These are phyloP conservation scores for Lactarius hatsudake DNA, from an alignment of 768 basidiomycete species.

Conservation along the genomic window DNA sequence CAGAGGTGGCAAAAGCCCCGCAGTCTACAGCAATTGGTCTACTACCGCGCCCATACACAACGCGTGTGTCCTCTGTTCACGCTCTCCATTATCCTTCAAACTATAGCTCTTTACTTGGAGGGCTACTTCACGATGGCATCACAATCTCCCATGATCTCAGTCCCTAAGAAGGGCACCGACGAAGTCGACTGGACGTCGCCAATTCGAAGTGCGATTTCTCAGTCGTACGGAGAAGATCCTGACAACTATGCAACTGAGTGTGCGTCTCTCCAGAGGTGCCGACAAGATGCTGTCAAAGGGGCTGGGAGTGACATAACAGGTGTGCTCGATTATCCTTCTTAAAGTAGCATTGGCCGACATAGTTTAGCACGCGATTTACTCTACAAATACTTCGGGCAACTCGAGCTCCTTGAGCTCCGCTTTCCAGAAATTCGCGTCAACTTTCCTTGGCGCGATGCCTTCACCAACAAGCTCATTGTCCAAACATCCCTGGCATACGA, in stretches of 20 bases:
- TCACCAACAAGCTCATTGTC: slow-evolving; percentile 88
- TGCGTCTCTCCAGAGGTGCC: slow-evolving; percentile 78
- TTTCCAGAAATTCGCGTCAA: slow-evolving; percentile 96
- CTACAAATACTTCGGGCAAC: slow-evolving; percentile 99
- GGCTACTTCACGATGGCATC: slow-evolving; percentile 50
- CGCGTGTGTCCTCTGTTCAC: not conserved
- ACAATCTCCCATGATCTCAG: slow-evolving; percentile 86
- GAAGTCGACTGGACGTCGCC: slow-evolving; percentile 96
- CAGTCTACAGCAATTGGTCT: not conserved
- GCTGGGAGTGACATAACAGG: slow-evolving; percentile 96
- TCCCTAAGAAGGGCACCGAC: slow-evolving; percentile 91
- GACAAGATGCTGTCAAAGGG: slow-evolving; percentile 94
- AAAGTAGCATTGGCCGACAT: not conserved
- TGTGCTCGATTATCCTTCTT: slow-evolving; percentile 36
- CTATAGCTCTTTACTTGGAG: not conserved
- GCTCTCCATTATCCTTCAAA: not conserved
- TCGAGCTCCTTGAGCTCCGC: slow-evolving; percentile 93
- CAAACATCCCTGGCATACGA: slow-evolving; percentile 98
- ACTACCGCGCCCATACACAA: not conserved
- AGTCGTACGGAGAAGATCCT: slow-evolving; percentile 91
- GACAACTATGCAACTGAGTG: slow-evolving; percentile 86
- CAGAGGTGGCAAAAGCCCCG: not conserved
- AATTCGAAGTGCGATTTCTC: slow-evolving; percentile 79
- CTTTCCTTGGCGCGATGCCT: slow-evolving; percentile 97
- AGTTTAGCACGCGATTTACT: slow-evolving; percentile 81